A percentile compares a stretch with the other conserved stretches of the same genome.
phyloP scores from a whole-genome alignment of 768 basidiomycete species.

The Guyanaporus albipodus region DNA sequence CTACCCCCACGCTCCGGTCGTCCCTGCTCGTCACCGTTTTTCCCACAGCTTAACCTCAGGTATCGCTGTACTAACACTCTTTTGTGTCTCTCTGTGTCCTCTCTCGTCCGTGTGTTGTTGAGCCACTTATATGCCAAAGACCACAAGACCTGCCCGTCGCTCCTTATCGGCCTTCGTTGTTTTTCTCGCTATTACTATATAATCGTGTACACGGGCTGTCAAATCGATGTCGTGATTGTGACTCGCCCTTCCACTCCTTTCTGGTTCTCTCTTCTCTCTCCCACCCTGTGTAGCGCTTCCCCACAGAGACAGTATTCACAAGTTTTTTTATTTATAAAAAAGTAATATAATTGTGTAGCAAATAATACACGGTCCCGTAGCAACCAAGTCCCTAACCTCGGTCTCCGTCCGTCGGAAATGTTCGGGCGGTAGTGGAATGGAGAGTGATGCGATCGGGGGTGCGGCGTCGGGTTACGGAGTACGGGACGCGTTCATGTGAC shows the following conservation, averaged over 20 bases:
- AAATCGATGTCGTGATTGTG: too few species aligned
- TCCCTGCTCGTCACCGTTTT: conserved; percentile 5
- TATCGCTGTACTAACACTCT: conserved; percentile 25
- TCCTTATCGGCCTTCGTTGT: not conserved
- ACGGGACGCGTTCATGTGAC: too few species aligned
- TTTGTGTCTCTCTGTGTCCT: conserved; percentile 15
- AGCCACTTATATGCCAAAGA: conserved; percentile 13
- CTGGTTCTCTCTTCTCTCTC: not conserved
- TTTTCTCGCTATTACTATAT: not conserved
- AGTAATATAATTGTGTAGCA: conserved; percentile 2
- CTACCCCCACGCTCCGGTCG: not conserved
- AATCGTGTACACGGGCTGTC: too few species aligned
- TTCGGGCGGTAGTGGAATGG: too few species aligned
- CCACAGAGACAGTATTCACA: not conserved
- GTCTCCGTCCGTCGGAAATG: too few species aligned
- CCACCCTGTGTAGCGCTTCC: not conserved
- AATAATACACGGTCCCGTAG: not conserved
- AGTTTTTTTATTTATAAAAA: not conserved
- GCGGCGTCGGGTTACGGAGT: too few species aligned
- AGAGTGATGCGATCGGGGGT: too few species aligned
- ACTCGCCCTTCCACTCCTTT: too few species aligned
- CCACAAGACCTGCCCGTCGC: conserved; percentile 1
- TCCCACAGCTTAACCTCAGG: conserved; percentile 14
- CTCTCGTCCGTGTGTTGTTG: too few species aligned
- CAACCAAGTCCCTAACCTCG: too few species aligned